A percentile compares a stretch with the other conserved stretches of the same genome.
Evolutionary conservation across 805 yeast genomes (phyloP).

Genomic region (Zygotorulaspora chibaensis): DNA sequence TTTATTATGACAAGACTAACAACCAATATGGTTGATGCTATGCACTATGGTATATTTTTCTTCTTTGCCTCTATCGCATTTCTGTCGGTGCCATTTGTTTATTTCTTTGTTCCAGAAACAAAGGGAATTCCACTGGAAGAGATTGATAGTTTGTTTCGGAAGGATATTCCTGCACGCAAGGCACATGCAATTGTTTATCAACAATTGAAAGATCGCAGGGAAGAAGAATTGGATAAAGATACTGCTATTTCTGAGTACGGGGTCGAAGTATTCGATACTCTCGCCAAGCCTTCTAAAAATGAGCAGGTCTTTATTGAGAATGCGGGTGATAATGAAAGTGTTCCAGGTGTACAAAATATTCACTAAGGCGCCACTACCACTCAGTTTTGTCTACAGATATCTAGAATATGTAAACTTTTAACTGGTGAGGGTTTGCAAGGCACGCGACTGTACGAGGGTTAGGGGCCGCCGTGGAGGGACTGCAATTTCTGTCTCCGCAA

Average conservation of each 20-base stretch:
- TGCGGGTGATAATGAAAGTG: constrained; percentile 1
- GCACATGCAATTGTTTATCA: constrained; percentile 13
- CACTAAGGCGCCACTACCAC: too few relatives aligned
- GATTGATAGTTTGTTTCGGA: constrained; percentile 56
- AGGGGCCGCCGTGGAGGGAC: too few relatives aligned
- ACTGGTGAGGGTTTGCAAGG: too few relatives aligned
- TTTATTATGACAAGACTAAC: constrained; percentile 47
- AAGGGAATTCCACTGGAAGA: constrained; percentile 75
- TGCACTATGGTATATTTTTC: constrained; percentile 44
- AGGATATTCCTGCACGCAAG: constrained; percentile 35
- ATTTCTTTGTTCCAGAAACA: constrained; percentile 68
- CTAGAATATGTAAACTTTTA: too few relatives aligned
- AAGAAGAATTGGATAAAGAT: background rate
- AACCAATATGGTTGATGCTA: constrained; percentile 41
- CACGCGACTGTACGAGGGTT: too few relatives aligned
- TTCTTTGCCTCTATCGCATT: constrained; percentile 26
- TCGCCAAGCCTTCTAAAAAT: background rate
- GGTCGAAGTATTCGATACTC: background rate
- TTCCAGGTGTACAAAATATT: too few relatives aligned
- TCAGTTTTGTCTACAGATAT: too few relatives aligned
- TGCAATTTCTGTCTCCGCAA: too few relatives aligned
- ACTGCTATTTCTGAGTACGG: background rate
- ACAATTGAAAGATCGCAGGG: constrained; percentile 15
- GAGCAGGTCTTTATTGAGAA: constrained; percentile 7
- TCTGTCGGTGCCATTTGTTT: constrained; percentile 45